These are phyloP conservation scores for Aspergillus sp. DNA, from an alignment of 2,329 filamentous ascomycete species.

Conservation along the genomic window DNA sequence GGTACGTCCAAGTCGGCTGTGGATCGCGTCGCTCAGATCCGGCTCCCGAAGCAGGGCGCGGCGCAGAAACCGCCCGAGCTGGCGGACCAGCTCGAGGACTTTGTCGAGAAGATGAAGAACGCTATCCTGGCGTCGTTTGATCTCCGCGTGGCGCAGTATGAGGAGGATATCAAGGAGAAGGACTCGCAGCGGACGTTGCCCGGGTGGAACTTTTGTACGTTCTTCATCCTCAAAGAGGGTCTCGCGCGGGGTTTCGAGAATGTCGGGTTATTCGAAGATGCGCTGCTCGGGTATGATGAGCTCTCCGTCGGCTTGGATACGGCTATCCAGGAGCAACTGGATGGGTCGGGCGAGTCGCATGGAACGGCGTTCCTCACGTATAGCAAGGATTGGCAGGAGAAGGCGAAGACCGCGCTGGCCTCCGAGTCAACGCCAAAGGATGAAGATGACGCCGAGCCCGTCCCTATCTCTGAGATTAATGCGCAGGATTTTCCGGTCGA, in stretches of 20 bases:
- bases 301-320: slow-evolving; percentile 82
- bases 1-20: slow-evolving; percentile 67
- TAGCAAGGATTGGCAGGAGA: slow-evolving; percentile 70
- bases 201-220: slow-evolving; percentile 99
- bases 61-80: slow-evolving; percentile 72
- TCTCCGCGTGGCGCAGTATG: slow-evolving; percentile 85
- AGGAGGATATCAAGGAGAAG: slow-evolving; percentile 94
- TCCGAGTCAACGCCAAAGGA: slow-evolving; percentile 29
- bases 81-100: slow-evolving; percentile 77
- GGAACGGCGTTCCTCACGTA: slow-evolving; percentile 69
- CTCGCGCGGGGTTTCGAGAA: slow-evolving; percentile 92
- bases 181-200: slow-evolving; percentile 82
- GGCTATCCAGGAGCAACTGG: slow-evolving; percentile 71
- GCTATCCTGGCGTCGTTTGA: slow-evolving; percentile 89
- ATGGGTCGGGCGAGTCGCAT: slow-evolving; percentile 62
- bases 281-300: slow-evolving; percentile 91
- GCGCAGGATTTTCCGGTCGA: slow-evolving; percentile 41
- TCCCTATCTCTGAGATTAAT: slow-evolving; percentile 26
- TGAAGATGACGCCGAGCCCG: slow-evolving; percentile 28
- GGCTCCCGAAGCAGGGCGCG: slow-evolving; percentile 58
- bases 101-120: slow-evolving; percentile 82
- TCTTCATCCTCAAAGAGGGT: slow-evolving; percentile 96
- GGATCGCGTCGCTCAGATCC: slow-evolving; percentile 82
- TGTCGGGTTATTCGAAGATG: slow-evolving; percentile 92
- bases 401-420: slow-evolving; percentile 54